These are phyloP conservation scores for Galeopsis tetrahit DNA, from an alignment of 257 asterid species.

Conservation along the genomic window DNA sequence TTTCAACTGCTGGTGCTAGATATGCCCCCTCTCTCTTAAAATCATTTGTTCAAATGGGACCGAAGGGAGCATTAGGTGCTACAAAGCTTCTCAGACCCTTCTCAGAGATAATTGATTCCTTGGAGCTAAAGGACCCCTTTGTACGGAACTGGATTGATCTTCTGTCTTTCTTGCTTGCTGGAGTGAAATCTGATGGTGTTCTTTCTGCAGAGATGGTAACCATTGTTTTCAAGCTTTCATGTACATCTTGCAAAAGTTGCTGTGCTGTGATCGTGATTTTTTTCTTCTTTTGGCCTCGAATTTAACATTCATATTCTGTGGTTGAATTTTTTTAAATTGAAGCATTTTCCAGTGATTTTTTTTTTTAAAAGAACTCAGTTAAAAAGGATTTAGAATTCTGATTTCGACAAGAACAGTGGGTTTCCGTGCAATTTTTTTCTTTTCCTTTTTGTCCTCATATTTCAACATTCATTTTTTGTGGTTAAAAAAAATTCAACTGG, in stretches of 20 bases:
- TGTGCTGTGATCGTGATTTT: conserved; percentile 7
- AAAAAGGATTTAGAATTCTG: too few species aligned
- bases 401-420: too few species aligned
- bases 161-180: conserved; percentile 91
- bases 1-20: conserved; percentile 89
- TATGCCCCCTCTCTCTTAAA: conserved; percentile 86
- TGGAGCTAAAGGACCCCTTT: conserved; percentile 80
- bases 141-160: conserved; percentile 94
- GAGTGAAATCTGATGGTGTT: conserved; percentile 89
- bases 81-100: conserved; percentile 92
- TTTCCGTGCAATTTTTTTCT: too few species aligned
- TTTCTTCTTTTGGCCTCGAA: neutral
- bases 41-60: conserved; percentile 96
- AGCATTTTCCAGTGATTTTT: too few species aligned
- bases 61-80: conserved; percentile 87
- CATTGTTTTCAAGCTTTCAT: conserved; percentile 19
- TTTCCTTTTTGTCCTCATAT: too few species aligned
- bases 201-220: conserved; percentile 96
- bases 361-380: too few species aligned
- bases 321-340: too few species aligned
- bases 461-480: too few species aligned
- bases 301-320: too few species aligned
- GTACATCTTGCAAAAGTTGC: neutral
- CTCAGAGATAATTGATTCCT: conserved; percentile 77
- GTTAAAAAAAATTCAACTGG: too few species aligned